Conservation (phyloP, 2,329 filamentous ascomycete genomes). For the Alternaria novae-zelandiae region DNA sequence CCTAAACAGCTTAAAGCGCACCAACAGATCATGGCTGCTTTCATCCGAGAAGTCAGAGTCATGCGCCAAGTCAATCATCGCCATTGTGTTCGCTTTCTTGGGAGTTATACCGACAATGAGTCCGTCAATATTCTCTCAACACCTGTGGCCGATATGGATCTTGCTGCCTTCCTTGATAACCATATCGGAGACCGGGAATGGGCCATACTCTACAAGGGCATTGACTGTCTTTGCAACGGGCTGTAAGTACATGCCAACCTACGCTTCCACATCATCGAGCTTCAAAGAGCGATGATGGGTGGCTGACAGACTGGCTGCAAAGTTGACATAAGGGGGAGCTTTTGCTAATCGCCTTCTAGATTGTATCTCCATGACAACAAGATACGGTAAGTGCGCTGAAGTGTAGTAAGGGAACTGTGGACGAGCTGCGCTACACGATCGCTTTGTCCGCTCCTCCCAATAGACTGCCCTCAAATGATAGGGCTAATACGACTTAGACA, state of each 20-base stretch:
- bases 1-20: background rate
- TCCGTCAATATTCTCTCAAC: background rate
- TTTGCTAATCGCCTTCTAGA: too few species aligned
- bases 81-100: background rate
- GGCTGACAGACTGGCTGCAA: background rate
- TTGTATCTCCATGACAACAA: too few species aligned
- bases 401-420: too few species aligned
- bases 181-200: background rate
- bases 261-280: too few species aligned
- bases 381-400: too few species aligned
- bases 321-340: too few species aligned
- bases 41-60: background rate
- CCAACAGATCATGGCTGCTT: background rate
- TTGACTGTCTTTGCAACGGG: background rate
- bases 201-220: background rate
- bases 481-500: background rate
- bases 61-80: background rate
- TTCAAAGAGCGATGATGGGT: too few species aligned
- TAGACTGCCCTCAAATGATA: fast-evolving
- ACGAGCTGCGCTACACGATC: background rate
- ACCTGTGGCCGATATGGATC: background rate
- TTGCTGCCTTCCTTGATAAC: background rate
- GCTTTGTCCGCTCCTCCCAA: fast-evolving
- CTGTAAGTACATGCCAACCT: background rate
- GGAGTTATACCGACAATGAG: background rate